These are phyloP conservation scores for Allium cepa DNA, from an alignment of 106 monocot species.

Conservation along the genomic window DNA sequence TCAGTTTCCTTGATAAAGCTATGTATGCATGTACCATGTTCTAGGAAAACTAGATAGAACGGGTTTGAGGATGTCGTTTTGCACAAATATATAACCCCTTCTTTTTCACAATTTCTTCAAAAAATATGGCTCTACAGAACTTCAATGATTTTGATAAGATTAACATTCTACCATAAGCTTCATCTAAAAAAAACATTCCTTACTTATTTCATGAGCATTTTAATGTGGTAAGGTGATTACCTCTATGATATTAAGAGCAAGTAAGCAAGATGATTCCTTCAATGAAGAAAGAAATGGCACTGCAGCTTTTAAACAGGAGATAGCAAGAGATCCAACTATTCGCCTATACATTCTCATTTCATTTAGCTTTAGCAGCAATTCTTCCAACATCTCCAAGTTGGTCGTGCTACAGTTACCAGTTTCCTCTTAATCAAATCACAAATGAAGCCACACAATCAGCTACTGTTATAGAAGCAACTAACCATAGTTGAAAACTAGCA, in stretches of 20 bases:
- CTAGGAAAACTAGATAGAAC: too few species aligned
- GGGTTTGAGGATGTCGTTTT: too few species aligned
- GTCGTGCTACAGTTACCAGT: neutral
- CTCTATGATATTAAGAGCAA: conserved; percentile 74
- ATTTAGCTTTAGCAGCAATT: conserved; percentile 49
- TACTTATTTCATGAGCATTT: too few species aligned
- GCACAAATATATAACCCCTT: too few species aligned
- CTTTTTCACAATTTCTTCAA: too few species aligned
- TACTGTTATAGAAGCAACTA: neutral
- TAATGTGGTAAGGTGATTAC: conserved; percentile 20
- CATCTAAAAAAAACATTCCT: too few species aligned
- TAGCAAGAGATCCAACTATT: conserved; percentile 75
- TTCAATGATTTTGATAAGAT: too few species aligned
- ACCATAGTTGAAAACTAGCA: neutral
- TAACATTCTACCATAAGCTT: too few species aligned
- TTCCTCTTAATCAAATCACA: conserved; percentile 10
- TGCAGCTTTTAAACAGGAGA: conserved; percentile 74
- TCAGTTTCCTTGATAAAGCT: too few species aligned
- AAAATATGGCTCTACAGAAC: too few species aligned
- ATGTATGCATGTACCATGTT: too few species aligned
- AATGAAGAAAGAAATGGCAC: conserved; percentile 67
- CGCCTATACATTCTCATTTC: conserved; percentile 81
- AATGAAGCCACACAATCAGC: neutral
- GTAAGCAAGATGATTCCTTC: conserved; percentile 62
- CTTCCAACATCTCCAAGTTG: conserved; percentile 60